Evolutionary conservation across 2,329 filamentous ascomycete species (phyloP).

Genomic region (Dothiorella sarmentorum): DNA sequence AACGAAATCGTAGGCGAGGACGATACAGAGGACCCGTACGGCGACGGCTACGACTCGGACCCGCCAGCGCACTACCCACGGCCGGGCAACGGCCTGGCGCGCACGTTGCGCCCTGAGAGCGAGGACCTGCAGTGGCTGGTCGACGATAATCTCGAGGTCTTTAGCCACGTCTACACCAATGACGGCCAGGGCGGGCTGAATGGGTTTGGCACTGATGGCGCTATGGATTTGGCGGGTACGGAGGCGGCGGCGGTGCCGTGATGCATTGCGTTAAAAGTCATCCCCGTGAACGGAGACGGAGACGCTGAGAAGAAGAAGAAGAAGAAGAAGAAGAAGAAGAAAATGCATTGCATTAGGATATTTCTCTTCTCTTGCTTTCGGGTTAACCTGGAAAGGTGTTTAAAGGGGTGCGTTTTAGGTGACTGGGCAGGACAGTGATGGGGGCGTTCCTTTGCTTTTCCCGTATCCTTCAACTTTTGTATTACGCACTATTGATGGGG

Average conservation of each 20-base stretch:
- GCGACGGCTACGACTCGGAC: constrained; percentile 52
- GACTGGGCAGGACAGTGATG: no score
- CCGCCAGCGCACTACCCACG: constrained; percentile 59
- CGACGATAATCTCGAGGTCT: constrained; percentile 57
- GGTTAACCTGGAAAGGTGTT: no score
- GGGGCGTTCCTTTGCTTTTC: no score
- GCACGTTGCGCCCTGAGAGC: constrained; percentile 52
- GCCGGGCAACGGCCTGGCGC: constrained; percentile 56
- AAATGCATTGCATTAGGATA: no score
- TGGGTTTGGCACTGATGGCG: constrained; percentile 18
- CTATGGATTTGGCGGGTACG: constrained; percentile 4
- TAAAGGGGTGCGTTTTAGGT: no score
- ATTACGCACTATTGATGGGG: no score
- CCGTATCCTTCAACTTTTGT: no score
- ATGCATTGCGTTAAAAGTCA: no score
- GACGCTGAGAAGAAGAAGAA: no score
- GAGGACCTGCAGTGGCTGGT: constrained; percentile 61
- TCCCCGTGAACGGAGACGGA: no score
- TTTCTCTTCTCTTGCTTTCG: no score
- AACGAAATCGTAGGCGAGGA: not conserved
- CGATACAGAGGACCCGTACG: constrained; percentile 10
- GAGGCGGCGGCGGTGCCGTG: constrained; percentile 5
- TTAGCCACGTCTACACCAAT: constrained; percentile 46
- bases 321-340: no score
- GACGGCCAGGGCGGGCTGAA: constrained; percentile 19